A percentile compares a stretch with the other conserved stretches of the same genome.
Evolutionary conservation across 2,329 filamentous ascomycete species (phyloP).

Genomic region (Claviceps sp.): DNA sequence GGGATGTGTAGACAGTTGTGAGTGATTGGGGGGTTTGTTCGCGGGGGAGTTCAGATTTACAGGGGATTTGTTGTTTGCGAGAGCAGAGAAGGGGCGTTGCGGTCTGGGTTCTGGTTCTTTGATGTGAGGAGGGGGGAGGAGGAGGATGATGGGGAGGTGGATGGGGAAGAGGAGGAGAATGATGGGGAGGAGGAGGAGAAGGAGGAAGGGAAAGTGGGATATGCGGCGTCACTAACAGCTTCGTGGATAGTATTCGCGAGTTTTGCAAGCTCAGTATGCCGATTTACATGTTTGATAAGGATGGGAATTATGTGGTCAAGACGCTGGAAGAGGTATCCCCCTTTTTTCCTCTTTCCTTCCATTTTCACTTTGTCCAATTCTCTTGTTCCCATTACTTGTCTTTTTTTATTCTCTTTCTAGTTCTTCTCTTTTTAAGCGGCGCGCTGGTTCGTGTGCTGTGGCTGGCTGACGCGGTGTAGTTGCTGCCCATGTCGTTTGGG

Average conservation of each 20-base stretch:
- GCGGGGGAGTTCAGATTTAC: background rate
- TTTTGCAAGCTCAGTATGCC: conserved; percentile 58
- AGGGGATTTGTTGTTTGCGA: too few relatives aligned
- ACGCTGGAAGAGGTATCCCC: conserved; percentile 50
- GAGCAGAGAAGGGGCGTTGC: too few relatives aligned
- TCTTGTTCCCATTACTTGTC: too few relatives aligned
- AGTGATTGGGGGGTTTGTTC: conserved; percentile 18
- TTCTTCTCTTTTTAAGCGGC: background rate
- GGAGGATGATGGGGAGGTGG: too few relatives aligned
- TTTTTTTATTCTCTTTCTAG: background rate
- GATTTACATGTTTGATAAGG: conserved; percentile 84
- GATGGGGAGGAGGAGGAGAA: background rate
- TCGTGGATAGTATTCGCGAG: conserved; percentile 52
- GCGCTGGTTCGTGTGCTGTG: too few relatives aligned
- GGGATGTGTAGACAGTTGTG: conserved; percentile 94
- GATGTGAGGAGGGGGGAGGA: too few relatives aligned
- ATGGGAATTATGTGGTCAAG: conserved; percentile 57
- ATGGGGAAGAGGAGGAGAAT: too few relatives aligned
- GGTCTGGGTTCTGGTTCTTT: too few relatives aligned
- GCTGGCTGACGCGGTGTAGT: conserved; percentile 25
- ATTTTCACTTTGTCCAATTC: too few relatives aligned
- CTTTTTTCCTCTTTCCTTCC: background rate
- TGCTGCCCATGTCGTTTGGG: conserved; percentile 56
- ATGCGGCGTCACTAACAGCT: conserved; percentile 5
- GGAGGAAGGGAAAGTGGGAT: conserved; percentile 6